phyloP scores from a whole-genome alignment of 306 rosid species.

The Cicer pinnatifidum region DNA sequence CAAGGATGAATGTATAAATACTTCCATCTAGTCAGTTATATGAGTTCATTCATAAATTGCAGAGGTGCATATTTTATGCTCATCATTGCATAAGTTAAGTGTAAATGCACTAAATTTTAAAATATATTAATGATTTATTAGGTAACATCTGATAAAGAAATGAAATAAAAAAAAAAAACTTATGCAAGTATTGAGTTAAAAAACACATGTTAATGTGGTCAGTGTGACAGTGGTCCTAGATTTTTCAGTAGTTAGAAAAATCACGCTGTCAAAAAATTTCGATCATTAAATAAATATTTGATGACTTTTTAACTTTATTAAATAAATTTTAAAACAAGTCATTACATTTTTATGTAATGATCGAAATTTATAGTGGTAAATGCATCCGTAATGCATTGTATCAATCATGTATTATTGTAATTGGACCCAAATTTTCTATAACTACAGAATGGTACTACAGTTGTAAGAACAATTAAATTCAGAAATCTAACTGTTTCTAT shows the following conservation, averaged over 20 bases:
- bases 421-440: no score
- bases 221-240: no score
- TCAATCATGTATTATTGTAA: slow-evolving; percentile 4
- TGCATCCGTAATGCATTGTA: neutral
- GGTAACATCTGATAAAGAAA: slow-evolving; percentile 28
- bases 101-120: slow-evolving; percentile 6
- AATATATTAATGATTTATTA: slow-evolving; percentile 6
- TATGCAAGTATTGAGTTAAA: neutral
- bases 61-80: neutral
- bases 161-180: slow-evolving; percentile 17
- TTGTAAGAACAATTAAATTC: no score
- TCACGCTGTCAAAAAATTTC: neutral
- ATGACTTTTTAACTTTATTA: neutral
- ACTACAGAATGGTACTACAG: no score
- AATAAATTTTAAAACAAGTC: neutral
- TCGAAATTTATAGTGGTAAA: neutral
- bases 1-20: neutral
- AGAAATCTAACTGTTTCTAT: no score
- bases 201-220: neutral
- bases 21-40: neutral
- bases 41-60: slow-evolving; percentile 13
- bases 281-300: neutral
- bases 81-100: slow-evolving; percentile 25
- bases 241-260: neutral
- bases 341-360: neutral